Evolutionary conservation across 148 eudicot genomes (phyloP), one percentile per base, ranked within the genome.

Genomic region (Chenopodium formosanum): DNA sequence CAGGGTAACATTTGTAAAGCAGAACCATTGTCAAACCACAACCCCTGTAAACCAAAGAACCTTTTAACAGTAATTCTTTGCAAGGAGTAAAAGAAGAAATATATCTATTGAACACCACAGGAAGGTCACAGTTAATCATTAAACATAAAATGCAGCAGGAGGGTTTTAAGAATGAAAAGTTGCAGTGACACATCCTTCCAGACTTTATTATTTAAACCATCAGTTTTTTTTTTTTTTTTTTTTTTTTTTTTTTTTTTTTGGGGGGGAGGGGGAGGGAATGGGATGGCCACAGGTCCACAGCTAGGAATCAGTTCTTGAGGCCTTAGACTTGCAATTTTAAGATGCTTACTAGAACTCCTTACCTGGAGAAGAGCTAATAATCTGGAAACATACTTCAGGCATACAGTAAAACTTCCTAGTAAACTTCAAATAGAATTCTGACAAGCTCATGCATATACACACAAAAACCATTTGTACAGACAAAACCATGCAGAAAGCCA

Each of bases 1-100:
- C 86, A 83, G 78, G 97, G 94, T 81, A 95, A 85, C 99, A 95
- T 95, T 90, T 91, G 86, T 60, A 95, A 84, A 82, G 92, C 79
- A 63, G 93, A 88, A 86, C 89, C 90, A 68, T 84, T 82, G 85
- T 86, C 93, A 80, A 84, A 87, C 99, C 99, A 95, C 79, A 95
- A 81, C 65, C 97, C 99, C 99, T 95, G 90, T 73, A 66, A 73
- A 77, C 75, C 75, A 76, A 32, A 63, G 4, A 34, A 13, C 73
- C 22, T 34, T 37, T 40, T 48, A 60, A 11, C 17, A 17, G 0
- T n/a, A 72, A 22, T 31, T 10, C 9, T 37, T 34, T 2, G 19
- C 73, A 62, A 44, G 19, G 52, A 72, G 44, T 4, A 27, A 78
- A 78, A 37, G 66, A 11, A 82, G 37, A 73, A 80, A 73, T 17